These are phyloP conservation scores for Termitomyces sp. DNA, from an alignment of 768 basidiomycete genomes.

Conservation along the genomic window DNA sequence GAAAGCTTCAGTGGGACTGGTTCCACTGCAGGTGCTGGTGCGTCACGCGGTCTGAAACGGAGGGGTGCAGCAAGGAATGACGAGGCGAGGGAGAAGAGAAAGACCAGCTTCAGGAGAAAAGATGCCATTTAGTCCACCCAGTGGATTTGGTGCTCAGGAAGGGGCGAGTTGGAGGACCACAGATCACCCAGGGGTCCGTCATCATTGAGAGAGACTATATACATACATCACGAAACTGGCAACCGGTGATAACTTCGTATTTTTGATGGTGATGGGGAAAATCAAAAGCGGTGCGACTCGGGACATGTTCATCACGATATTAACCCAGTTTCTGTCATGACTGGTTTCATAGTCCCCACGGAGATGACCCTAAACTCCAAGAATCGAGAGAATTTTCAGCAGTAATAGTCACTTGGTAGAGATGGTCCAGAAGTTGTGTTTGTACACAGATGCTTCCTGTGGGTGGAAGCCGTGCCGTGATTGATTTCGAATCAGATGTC, in stretches of 20 bases:
- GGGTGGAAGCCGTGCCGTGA: not conserved
- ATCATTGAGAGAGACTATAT: not conserved
- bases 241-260: not conserved
- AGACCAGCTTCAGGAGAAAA: slow-evolving; percentile 13
- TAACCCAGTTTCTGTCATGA: not conserved
- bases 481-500: not conserved
- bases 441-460: not conserved
- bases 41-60: slow-evolving; percentile 5
- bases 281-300: not conserved
- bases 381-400: not conserved
- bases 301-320: not conserved
- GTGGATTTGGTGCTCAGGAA: slow-evolving; percentile 5
- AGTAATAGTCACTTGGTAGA: not conserved
- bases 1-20: slow-evolving; percentile 6
- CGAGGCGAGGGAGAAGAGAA: slow-evolving; percentile 5
- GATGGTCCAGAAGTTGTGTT: not conserved
- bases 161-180: slow-evolving; percentile 12
- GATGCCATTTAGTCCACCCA: slow-evolving; percentile 15
- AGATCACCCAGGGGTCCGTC: slow-evolving; percentile 11
- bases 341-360: not conserved
- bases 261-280: slow-evolving; percentile 5
- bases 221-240: not conserved
- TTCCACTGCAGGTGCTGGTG: not conserved
- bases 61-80: slow-evolving; percentile 11
- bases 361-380: not conserved